A percentile compares a stretch with the other conserved stretches of the same genome.
phyloP scores from a whole-genome alignment of 306 rosid genomes.

The Prosopis cineraria region DNA sequence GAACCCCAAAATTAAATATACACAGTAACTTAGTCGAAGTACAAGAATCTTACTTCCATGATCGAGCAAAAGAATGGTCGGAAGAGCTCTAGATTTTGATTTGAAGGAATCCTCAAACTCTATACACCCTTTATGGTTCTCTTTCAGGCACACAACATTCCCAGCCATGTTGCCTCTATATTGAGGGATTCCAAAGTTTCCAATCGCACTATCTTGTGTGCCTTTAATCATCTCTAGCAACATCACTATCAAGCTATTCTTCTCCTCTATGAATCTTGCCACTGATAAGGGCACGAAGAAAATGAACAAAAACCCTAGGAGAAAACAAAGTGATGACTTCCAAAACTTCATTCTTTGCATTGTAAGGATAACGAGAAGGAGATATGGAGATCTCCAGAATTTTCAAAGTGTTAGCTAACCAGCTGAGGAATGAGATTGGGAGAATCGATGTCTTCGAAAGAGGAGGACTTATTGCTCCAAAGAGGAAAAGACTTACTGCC shows the following conservation, averaged over 20 bases:
- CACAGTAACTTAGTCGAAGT: slow-evolving; percentile 6
- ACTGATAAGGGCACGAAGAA: slow-evolving; percentile 40
- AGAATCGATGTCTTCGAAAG: too few relatives aligned
- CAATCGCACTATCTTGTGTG: too few relatives aligned
- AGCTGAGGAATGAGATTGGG: too few relatives aligned
- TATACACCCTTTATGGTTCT: slow-evolving; percentile 72
- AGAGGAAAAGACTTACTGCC: too few relatives aligned
- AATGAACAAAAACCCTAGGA: slow-evolving; percentile 57
- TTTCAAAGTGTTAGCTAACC: background rate
- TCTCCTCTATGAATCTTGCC: slow-evolving; percentile 84
- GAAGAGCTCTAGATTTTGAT: slow-evolving; percentile 78
- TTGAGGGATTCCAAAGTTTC: too few relatives aligned
- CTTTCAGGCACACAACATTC: too few relatives aligned
- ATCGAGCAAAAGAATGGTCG: slow-evolving; percentile 74
- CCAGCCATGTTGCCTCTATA: too few relatives aligned
- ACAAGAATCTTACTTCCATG: slow-evolving; percentile 66
- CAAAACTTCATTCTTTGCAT: slow-evolving; percentile 50
- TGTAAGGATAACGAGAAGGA: too few relatives aligned
- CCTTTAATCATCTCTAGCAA: too few relatives aligned
- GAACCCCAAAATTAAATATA: background rate
- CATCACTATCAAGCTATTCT: slow-evolving; percentile 79
- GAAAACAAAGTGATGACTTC: slow-evolving; percentile 40
- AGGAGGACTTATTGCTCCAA: too few relatives aligned
- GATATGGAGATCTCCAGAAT: background rate
- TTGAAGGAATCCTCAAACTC: slow-evolving; percentile 58